Evolutionary conservation across 2,329 filamentous ascomycete species (phyloP), one percentile per base, ranked within the genome.

Genomic region (Macrophomina pseudophaseolina): DNA sequence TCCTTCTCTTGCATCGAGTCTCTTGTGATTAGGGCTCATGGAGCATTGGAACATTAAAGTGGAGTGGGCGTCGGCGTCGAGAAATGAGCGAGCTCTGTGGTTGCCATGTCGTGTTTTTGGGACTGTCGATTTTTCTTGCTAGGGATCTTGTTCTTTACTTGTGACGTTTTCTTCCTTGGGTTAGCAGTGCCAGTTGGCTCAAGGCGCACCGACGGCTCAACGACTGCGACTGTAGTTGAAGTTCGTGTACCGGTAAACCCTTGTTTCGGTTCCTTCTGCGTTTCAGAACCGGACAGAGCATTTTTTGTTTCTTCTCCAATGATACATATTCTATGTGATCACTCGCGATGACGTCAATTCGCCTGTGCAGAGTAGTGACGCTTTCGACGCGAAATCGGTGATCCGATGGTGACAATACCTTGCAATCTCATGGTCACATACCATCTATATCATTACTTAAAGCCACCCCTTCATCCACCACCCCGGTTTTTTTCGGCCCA

Each of bases 351-450:
- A 35, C 11, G 46, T 35, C n/a, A 23, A 6, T 12, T 38, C 35
- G 42, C 42, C 14, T 30, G 44, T 38, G 30, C 9, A 9, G n/a
- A 38, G 53, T 28, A 11, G 35, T 1, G 35, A 8, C 28, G 11
- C 16, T 9, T 49, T 18, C 16, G 46, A 49, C n/a, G 48, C 23
- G 23, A 23, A 23, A 23, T 2, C 23, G 23, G 23, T 23, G 33
- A 8, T 2, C 16, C 11, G 16, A 16, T 16, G 16, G 16, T 44
- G 42, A 4, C 12, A 44, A n/a, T 44, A 4, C 4, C 28, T 2
- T 35, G 49, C 30, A 6, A n/a, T 72, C 32, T 73, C 71, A 76
- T 85, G 80, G 80, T 18, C 30, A 33, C 33, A 6, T 40, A 30
- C 23, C 40, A 23, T 14, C 18, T 16, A 44, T 18, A 7, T 9